Evolutionary conservation across 768 basidiomycete genomes (phyloP), one percentile per base, ranked within the genome.

Genomic region (Phlegmacium glaucopus): DNA sequence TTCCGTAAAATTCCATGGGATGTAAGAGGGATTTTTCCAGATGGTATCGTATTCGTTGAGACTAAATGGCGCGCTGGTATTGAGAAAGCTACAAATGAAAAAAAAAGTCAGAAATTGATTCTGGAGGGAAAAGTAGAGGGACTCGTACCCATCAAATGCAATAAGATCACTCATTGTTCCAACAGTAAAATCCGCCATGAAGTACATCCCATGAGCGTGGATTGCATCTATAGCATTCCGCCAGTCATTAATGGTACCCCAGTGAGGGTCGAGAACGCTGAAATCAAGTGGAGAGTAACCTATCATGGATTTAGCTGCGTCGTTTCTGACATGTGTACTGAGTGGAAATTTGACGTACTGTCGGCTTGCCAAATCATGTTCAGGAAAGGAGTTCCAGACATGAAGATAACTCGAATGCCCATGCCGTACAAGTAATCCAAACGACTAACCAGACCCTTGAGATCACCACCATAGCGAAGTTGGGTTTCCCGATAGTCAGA

Each of bases 311-410:
- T n/a, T 45, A 53, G 54, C 28, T 26, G 47, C 17, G 39, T 34
- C 40, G 9, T 30, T 34, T 39, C 25, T 47, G 48, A 6, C 22
- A 44, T 25, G 32, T 34, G 37, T n/a, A 34, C 25, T 9, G 27
- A 36, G 30, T 29, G 15, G 36, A 46, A 22, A 79, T 22, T 5
- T 5, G 22, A 22, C 91, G 61, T 45, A 94, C 93, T 92, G 78
- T 95, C 93, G 4, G 91, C 87, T 61, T 94, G 87, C 93, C 93
- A 95, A n/a, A 91, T 68, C 93, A 94, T 94, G 76, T 95, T 95
- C 51, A 96, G 51, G 66, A 92, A 96, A 44, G 85, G 82, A 1
- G 94, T 96, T 44, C 94, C 94, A 17, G 94, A 91, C 63, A 95
- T 87, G 70, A 91, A 96, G 57, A 96, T 82, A 43, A 83, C 76